Base-by-base conservation (phyloP, 441 rosid species). In the Eutrema salsugineum region DNA sequence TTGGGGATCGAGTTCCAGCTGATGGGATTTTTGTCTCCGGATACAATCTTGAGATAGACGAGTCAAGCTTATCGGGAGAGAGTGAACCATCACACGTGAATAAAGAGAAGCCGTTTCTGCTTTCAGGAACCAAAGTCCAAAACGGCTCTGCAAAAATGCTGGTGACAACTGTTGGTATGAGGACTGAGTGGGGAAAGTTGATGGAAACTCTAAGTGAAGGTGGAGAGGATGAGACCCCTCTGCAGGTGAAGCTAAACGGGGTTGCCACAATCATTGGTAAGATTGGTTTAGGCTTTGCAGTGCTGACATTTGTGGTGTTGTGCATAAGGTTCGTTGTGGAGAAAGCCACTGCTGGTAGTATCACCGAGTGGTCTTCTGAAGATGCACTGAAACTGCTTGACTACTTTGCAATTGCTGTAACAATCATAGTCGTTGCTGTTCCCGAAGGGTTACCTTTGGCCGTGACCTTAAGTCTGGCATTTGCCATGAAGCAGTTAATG, bases 371-470 rank as follows among this genome's bases (percentile, higher is more conserved):
- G 84, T 80, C 84, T 46, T 78, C 79, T 33, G 77, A 70, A 73
- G 86, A 83, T 73, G 86, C 86, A 58, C n/a, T 80, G 66, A 56
- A 53, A 5, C 66, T 83, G 11, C 77, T 83, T 20, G 61, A 83
- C 74, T 83, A 80, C 76, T 80, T 83, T 71, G 82, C 86, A 15
- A 73, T 73, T 76, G 77, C 86, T 57, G 87, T 83, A 65, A 83
- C 84, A 57, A 83, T 83, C 49, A 79, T 83, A 20, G 87, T 83
- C 42, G 87, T 81, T 60, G 87, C 87, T 70, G 85, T 83, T 28
- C 87, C 87, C 0, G 87, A 83, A 69, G 87, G 87, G n/a, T 77
- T 83, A 49, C 87, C 87, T 11, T 66, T 83, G 70, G 87, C 87
- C 35, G 87, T 83, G 64, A 83, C 87, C 28, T 76, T 83, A 22